Base-by-base conservation (phyloP, 2,329 filamentous ascomycete species). In the Nectriaceae sp. region DNA sequence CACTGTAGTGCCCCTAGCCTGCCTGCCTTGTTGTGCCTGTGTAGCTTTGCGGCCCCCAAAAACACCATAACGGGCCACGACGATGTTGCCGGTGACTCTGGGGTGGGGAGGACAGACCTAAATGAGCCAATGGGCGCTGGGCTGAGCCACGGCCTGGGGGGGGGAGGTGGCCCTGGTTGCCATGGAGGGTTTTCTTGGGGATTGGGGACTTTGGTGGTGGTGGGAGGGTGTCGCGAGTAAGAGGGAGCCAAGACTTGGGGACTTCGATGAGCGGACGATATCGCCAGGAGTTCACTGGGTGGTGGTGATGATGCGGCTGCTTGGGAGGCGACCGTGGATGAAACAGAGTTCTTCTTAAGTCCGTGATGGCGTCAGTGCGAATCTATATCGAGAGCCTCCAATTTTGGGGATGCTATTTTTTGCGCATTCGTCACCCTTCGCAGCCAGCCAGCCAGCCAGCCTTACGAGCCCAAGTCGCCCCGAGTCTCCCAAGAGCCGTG, bases 191-290 rank as follows among this genome's bases (percentile, higher is more conserved):
- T 8, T 8, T 31, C 10, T 8, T 10, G 26, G 26, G 26, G 26
- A 31, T 15, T 31, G 33, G 33, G 33, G 16, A 18, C 10, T 11
- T 37, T 11, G 33, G 26, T 40, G 42, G 48, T 43, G 33, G 19
- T 18, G 47, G 26, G 35, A 40, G 47, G 38, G 44, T 42, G 47
- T 40, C 11, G 43, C 43, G 40, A 38, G 11, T 10, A 38, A 36
- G 42, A 42, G 45, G 42, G 47, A 39, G 36, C 11, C 47, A 40
- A 38, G 41, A 26, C 35, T 26, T 31, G n/a, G 38, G 11, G 13
- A 16, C 29, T 22, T 13, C 6, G 16, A n/a, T 11, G 18, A 38
- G 11, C 21, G 36, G 18, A 22, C 39, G 21, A n/a, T 31, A 31
- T 8, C 26, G 26, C 8, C 15, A 31, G 26, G 8, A 31, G 15